These are phyloP conservation scores for Exophiala sideris DNA, from an alignment of 2,329 filamentous ascomycete species.

Conservation along the genomic window DNA sequence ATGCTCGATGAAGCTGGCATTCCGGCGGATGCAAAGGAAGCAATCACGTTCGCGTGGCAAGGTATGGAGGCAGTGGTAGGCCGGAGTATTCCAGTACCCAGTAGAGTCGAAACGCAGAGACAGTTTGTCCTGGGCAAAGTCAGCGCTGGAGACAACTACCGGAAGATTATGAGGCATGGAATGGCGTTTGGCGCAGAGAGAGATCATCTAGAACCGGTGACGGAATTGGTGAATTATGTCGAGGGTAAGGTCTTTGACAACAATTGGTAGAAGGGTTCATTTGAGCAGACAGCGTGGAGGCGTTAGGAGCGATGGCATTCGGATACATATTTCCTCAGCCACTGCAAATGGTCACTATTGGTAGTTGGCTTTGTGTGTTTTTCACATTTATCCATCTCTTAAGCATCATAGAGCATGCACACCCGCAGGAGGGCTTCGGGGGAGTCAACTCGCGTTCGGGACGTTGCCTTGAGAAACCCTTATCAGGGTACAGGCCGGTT, in stretches of 20 bases:
- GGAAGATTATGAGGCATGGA: constrained; percentile 51
- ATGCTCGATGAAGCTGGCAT: constrained; percentile 59
- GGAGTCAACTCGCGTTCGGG: no score
- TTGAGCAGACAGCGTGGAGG: background rate
- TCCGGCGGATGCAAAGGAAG: constrained; percentile 57
- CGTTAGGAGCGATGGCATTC: background rate
- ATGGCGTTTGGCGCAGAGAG: constrained; percentile 49
- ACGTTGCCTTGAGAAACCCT: no score
- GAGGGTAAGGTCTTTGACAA: constrained; percentile 49
- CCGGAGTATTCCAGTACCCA: constrained; percentile 53
- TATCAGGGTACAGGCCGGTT: no score
- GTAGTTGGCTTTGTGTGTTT: no score
- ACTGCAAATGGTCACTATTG: no score
- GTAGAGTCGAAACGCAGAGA: constrained; percentile 51
- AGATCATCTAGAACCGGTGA: constrained; percentile 47
- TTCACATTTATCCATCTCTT: no score
- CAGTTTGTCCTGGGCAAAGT: constrained; percentile 56
- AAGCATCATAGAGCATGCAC: no score
- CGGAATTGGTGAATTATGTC: constrained; percentile 51
- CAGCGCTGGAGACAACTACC: constrained; percentile 53
- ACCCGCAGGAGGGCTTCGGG: no score
- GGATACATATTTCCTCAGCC: background rate
- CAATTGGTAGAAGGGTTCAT: constrained; percentile 35
- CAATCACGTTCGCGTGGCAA: constrained; percentile 59
- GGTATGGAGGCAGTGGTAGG: constrained; percentile 59